phyloP scores from a whole-genome alignment of 1,284 basidiomycete species.

The Quambalaria eucalypti region DNA sequence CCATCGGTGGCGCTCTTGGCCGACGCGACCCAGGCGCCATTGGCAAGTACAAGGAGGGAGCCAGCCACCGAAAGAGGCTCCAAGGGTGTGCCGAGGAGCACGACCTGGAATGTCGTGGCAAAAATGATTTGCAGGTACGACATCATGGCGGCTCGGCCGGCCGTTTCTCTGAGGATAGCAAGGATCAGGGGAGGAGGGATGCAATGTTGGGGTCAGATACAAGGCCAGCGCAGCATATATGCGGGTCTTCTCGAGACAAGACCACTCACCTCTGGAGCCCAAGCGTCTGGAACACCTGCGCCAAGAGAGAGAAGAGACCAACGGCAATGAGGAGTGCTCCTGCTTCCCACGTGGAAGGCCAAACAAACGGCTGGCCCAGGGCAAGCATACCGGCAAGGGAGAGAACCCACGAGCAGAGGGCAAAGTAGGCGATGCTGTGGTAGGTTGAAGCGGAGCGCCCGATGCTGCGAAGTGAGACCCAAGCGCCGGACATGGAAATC shows the following conservation, averaged over 20 bases:
- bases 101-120: slow-evolving; percentile 4
- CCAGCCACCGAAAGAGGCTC: slow-evolving; percentile 3
- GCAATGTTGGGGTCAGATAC: too few species aligned
- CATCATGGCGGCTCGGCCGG: slow-evolving; percentile 22
- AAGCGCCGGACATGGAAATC: slow-evolving; percentile 2
- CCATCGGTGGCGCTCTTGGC: neutral
- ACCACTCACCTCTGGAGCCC: slow-evolving; percentile 20
- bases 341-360: neutral
- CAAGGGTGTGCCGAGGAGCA: slow-evolving; percentile 3
- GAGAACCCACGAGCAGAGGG: slow-evolving; percentile 2
- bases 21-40: slow-evolving; percentile 6
- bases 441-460: slow-evolving; percentile 4
- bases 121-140: slow-evolving; percentile 14
- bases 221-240: neutral
- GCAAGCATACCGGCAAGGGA: slow-evolving; percentile 2
- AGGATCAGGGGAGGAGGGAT: too few species aligned
- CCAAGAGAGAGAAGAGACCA: slow-evolving; percentile 2
- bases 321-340: neutral
- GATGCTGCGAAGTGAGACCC: slow-evolving; percentile 4
- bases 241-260: neutral
- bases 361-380: slow-evolving; percentile 1
- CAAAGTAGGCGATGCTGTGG: slow-evolving; percentile 7
- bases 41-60: slow-evolving; percentile 1
- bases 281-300: slow-evolving; percentile 20
- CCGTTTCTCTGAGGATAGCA: too few species aligned